Base-by-base conservation (phyloP, 768 basidiomycete species). In the Nevesoporus exiguus region DNA sequence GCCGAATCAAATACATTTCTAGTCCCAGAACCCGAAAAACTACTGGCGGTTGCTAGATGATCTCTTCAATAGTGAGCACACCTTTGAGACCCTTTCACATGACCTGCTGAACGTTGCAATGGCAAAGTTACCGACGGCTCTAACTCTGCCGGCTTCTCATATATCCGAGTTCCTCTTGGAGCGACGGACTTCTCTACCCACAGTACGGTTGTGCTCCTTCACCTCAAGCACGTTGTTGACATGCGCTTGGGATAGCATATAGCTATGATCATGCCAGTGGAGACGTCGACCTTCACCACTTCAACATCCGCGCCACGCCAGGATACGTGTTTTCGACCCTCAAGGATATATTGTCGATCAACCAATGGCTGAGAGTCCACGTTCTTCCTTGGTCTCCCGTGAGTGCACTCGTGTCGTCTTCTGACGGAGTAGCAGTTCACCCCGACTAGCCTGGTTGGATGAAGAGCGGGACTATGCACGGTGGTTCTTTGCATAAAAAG, bases 381-480 rank as follows among this genome's bases (percentile, higher is more conserved):
- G 56, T 87, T 7, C 48, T 85, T 15, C 85, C 89, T 6, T 90
- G 89, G 89, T 88, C 86, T 25, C 86, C 87, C 3, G 88, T 88
- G 64, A 56, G 79, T 71, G 24, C 7, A 34, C 9, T 19, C 10
- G 6, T n/a, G 29, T 2, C n/a, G 22, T 14, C 15, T 15, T 24
- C 2, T 31, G 15, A 17, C 33, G n/a, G 10, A 31, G 5, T 7
- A 27, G 37, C 17, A 54, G 22, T 40, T 56, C 49, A 54, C 17
- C 4, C 1, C 30, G 22, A 41, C 37, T 52, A 89, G 86, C 88
- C 89, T 10, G 85, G 73, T 5, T 91, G 89, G 88, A 88, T 89
- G 86, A 90, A 90, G 68, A 74, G 72, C 44, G 81, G 77, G 52
- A 79, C 80, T 0, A 88, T 88, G 84, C 75, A 81, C 25, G 87